Base-by-base conservation (phyloP, 129 eudicot species). In the Mikania micrantha region DNA sequence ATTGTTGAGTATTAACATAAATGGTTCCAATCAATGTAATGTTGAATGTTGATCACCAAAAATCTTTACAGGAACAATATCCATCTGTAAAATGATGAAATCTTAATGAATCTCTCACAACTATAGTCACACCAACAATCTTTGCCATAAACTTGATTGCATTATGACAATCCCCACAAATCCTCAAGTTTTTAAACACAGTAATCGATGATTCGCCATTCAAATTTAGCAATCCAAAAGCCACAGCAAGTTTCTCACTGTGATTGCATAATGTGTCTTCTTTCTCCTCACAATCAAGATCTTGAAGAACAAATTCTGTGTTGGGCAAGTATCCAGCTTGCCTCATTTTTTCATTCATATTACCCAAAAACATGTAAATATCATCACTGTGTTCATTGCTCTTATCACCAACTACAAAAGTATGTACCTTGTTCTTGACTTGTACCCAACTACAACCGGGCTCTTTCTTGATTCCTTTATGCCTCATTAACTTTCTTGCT, bases 391-490 rank as follows among this genome's bases (percentile, higher is more conserved):
- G 65, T 38, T 79, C 81, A 39, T 84, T 86, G 58, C 68, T 79
- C 72, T 78, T 79, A 50, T 90, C 95, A 48, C 88, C 91, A 75
- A 78, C 96, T 28, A 80, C 83, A 80, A 90, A 90, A 49, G 85
- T 87, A 64, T 83, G 83, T 40, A 87, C 83, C 73, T 75, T 86
- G 64, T 84, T 83, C 63, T 72, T 86, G 52, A 86, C 88, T 69
- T 75, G 88, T 64, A 90, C 80, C 96, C 96, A 86, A 72, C 96
- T 90, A 73, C 86, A 90, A 75, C 96, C 96, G 15, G 95, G 90
- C 60, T 73, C 77, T 82, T 90, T 90, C 78, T 64, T 86, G 60
- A 90, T 80, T 40, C 96, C 96, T 58, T 73, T 86, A 70, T 86
- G 82, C 52, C 80, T 80, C 95, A 90, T 82, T 69, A 71, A 11